Conservation (phyloP, 2,329 filamentous ascomycete genomes). For the Sclerotinia subarctica region DNA sequence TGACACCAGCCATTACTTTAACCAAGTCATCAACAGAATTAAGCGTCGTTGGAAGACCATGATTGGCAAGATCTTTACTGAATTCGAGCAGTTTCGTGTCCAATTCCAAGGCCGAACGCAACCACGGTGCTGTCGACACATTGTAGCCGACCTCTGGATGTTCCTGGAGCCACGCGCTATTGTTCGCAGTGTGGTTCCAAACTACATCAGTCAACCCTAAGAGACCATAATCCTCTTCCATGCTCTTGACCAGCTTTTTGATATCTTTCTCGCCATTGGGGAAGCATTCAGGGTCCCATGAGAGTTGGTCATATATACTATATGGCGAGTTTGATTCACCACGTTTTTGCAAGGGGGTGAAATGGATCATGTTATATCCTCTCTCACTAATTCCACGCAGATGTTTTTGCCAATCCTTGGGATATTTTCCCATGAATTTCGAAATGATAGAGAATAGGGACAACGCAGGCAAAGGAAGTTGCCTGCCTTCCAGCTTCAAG, state of each 20-base stretch:
- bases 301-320: conserved; percentile 89
- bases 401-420: conserved; percentile 85
- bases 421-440: conserved; percentile 96
- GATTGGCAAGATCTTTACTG: conserved; percentile 56
- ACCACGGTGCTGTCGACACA: conserved; percentile 79
- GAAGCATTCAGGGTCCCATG: conserved; percentile 79
- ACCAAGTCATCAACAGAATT: conserved; percentile 69
- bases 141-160: conserved; percentile 97
- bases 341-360: conserved; percentile 86
- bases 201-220: conserved; percentile 94
- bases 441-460: conserved; percentile 93
- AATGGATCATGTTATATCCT: conserved; percentile 99
- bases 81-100: conserved; percentile 69
- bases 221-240: conserved; percentile 81
- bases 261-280: conserved; percentile 83
- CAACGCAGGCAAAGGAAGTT: conserved; percentile 79
- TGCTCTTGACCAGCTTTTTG: conserved; percentile 68
- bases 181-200: conserved; percentile 95
- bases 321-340: conserved; percentile 94
- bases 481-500: conserved; percentile 68
- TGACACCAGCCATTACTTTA: conserved; percentile 79
- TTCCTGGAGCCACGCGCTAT: conserved; percentile 88
- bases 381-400: conserved; percentile 82
- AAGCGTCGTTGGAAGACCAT: conserved; percentile 74
- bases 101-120: conserved; percentile 72